These are phyloP conservation scores for Chernovozyma sophiae-reginae DNA, from an alignment of 1,139 yeast species.

Conservation along the genomic window DNA sequence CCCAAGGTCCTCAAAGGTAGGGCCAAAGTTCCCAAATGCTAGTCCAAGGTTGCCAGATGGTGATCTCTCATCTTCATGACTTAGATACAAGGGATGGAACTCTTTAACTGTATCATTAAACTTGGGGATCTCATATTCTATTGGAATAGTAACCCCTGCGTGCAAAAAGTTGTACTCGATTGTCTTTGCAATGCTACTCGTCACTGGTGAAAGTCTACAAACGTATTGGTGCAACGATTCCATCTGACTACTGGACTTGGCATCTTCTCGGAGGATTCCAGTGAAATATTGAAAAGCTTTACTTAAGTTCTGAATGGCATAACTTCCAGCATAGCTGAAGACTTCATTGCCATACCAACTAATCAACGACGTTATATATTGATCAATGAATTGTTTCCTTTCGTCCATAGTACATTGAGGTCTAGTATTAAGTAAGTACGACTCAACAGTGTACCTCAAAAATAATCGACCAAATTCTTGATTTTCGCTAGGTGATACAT, in stretches of 20 bases:
- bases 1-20: too few relatives aligned
- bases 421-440: slow-evolving; percentile 1
- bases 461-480: background rate
- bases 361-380: background rate
- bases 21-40: too few relatives aligned
- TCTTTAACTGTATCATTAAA: background rate
- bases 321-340: background rate
- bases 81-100: background rate
- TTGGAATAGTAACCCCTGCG: background rate
- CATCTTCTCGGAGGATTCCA: background rate
- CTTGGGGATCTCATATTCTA: background rate
- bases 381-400: background rate
- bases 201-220: background rate
- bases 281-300: background rate
- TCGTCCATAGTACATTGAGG: background rate
- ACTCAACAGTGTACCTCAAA: slow-evolving; percentile 1
- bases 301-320: background rate
- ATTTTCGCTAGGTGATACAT: background rate
- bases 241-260: background rate
- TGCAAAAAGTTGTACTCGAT: background rate
- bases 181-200: background rate
- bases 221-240: background rate
- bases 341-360: background rate
- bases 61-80: background rate
- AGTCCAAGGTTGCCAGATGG: background rate